Percentiles rank a stretch among this genome's conserved stretches.
Conservation (phyloP, 257 asterid genomes). For the Primulina huaijiensis region DNA sequence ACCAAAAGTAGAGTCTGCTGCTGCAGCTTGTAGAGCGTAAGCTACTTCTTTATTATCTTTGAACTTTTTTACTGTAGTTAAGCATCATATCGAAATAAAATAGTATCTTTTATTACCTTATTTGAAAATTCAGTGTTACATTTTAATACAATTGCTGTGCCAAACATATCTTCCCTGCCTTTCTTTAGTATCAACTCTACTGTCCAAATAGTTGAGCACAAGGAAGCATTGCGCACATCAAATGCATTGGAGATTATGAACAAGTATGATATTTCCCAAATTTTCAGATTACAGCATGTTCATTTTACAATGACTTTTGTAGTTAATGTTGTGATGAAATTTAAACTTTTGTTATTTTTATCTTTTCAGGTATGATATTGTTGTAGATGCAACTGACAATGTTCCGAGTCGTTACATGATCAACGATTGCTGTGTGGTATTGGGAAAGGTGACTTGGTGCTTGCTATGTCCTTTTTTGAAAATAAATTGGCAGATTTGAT, state of each 20-base stretch:
- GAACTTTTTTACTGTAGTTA: not conserved
- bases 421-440: slow-evolving; percentile 84
- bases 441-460: slow-evolving; percentile 71
- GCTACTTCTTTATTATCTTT: slow-evolving; percentile 23
- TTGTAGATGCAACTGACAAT: slow-evolving; percentile 94
- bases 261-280: slow-evolving; percentile 42
- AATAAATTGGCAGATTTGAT: not conserved
- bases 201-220: slow-evolving; percentile 72
- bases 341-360: slow-evolving; percentile 26
- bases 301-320: not conserved
- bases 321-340: slow-evolving; percentile 5
- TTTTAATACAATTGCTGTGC: slow-evolving; percentile 9
- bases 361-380: slow-evolving; percentile 73
- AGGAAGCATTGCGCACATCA: slow-evolving; percentile 76
- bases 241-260: slow-evolving; percentile 79
- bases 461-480: slow-evolving; percentile 16
- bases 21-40: slow-evolving; percentile 94
- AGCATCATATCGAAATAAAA: not conserved
- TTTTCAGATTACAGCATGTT: slow-evolving; percentile 3
- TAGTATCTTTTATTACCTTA: not conserved
- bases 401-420: slow-evolving; percentile 97
- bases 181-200: slow-evolving; percentile 74
- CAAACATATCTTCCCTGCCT: slow-evolving; percentile 17
- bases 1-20: slow-evolving; percentile 98
- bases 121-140: not conserved